Conservation (phyloP, 306 rosid genomes). For the Vicia villosa region DNA sequence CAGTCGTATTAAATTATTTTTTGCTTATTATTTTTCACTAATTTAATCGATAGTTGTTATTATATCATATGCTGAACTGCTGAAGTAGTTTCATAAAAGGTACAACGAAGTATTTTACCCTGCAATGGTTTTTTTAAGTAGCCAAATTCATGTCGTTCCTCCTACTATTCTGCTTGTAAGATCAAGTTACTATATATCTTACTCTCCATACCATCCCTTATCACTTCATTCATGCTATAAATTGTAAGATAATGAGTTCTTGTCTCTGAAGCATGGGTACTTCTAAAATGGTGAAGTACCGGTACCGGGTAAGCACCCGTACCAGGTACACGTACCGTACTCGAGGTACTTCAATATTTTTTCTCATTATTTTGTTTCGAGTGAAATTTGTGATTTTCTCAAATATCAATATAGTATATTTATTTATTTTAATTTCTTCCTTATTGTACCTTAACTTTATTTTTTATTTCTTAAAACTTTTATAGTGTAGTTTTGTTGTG, state of each 20-base stretch:
- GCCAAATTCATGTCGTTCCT: background rate
- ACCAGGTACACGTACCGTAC: too few relatives aligned
- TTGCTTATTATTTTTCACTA: background rate
- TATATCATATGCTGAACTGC: background rate
- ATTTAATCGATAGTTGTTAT: constrained; percentile 27
- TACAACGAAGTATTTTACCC: constrained; percentile 4
- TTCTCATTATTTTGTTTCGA: too few relatives aligned
- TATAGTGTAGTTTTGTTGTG: too few relatives aligned
- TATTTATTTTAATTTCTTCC: too few relatives aligned
- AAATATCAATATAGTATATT: too few relatives aligned
- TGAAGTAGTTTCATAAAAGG: constrained; percentile 8
- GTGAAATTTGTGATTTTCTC: too few relatives aligned
- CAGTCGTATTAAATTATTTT: background rate
- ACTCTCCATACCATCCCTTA: constrained; percentile 25
- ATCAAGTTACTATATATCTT: constrained; percentile 14
- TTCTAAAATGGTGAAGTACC: too few relatives aligned
- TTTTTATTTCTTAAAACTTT: too few relatives aligned
- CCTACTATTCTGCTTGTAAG: constrained; percentile 8
- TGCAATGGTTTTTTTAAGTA: background rate
- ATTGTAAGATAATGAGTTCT: background rate
- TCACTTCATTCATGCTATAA: constrained; percentile 9
- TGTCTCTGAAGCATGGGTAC: too few relatives aligned
- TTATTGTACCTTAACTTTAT: too few relatives aligned
- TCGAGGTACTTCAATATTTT: too few relatives aligned
- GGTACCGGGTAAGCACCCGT: too few relatives aligned